Base-by-base conservation (phyloP, 108 stramenopile genomes). In the Cyclotella cryptica region DNA sequence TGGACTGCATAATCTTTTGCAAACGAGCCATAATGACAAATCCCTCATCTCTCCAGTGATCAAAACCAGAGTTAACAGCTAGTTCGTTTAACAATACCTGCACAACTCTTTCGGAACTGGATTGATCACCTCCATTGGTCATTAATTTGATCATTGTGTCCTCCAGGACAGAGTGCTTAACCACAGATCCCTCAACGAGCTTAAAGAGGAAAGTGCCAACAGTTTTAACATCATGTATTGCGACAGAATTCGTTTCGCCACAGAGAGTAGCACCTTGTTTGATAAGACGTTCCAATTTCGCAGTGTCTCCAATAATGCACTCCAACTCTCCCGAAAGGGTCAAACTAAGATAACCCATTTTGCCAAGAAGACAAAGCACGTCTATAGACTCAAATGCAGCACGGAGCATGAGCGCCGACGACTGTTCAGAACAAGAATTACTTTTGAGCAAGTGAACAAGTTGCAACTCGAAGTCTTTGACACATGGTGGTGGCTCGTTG, bases 181-280 rank as follows among this genome's bases (percentile, higher is more conserved):
- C 55, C 11, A 72, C 24, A 12, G 78, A 79, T 72, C 78, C 78
- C 0, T 79, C 70, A 3, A 79, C 26, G 53, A 79, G 24, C 22
- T 66, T n/a, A 39, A 45, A 71, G n/a, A 79, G 45, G 40, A 79
- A 72, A 10, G 30, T 58, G 0, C 78, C 71, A 4, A 72, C 46
- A 11, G 55, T 28, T 12, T 65, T 52, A 43, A 0, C n/a, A 19
- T 13, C 65, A 44, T 65, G 39, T 45, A 26, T 6, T 26, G 4
- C 21, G 21, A 4, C 15, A 7, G 28, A 45, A 45, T 26, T 45
- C 21, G 17, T 1, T 3, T 58, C 24, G 22, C 26, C 19, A 58
- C 22, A 1, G 13, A 24, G 55, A 3, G 22, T 21, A 27, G 24
- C 14, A 15, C 0, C 24, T 21, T 21, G 29, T 45, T 10, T 3